Percentiles rank a stretch among this genome's conserved stretches.
These are phyloP conservation scores for Hypericum perforatum DNA, from an alignment of 345 rosid species.

Conservation along the genomic window DNA sequence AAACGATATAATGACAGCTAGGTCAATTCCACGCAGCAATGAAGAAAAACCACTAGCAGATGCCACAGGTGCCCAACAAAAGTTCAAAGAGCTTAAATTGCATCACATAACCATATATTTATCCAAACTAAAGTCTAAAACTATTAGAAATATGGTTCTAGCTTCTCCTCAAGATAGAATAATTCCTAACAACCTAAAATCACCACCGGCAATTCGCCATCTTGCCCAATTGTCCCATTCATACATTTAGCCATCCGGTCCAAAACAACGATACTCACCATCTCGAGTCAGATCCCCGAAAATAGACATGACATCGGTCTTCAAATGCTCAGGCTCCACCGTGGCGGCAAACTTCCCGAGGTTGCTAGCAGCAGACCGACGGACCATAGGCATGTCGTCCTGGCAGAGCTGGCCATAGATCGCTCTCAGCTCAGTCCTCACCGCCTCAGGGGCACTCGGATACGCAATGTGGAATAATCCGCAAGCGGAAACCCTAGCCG, in stretches of 20 bases:
- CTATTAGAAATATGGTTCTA: too few relatives aligned
- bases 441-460: slow-evolving; percentile 69
- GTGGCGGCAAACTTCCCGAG: slow-evolving; percentile 94
- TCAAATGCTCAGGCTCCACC: slow-evolving; percentile 70
- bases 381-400: slow-evolving; percentile 99
- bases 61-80: too few relatives aligned
- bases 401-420: slow-evolving; percentile 72
- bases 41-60: neutral
- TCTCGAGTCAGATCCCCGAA: slow-evolving; percentile 93
- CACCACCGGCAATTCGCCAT: neutral
- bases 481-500: slow-evolving; percentile 91
- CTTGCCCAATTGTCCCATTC: too few relatives aligned
- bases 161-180: too few relatives aligned
- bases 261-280: slow-evolving; percentile 34
- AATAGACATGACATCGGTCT: slow-evolving; percentile 74
- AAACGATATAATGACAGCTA: neutral
- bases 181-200: neutral
- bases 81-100: too few relatives aligned
- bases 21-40: neutral
- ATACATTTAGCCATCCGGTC: neutral
- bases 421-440: slow-evolving; percentile 61
- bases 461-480: slow-evolving; percentile 87
- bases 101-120: too few relatives aligned
- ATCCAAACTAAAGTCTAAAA: too few relatives aligned
- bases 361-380: slow-evolving; percentile 90